Conservation (phyloP, 148 eudicot genomes). For the Rhododendron vialii region DNA sequence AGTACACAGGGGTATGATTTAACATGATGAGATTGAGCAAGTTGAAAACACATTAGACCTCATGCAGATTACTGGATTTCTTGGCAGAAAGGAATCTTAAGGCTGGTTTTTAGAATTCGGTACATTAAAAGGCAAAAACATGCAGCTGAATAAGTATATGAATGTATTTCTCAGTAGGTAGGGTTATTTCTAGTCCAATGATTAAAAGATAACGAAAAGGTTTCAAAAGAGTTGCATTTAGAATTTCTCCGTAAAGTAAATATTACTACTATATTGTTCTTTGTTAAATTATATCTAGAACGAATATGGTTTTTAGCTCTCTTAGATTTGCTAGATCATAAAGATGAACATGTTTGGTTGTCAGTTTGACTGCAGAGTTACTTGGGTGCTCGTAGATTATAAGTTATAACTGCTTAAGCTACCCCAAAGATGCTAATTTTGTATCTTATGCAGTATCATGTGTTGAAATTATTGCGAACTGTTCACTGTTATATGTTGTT, state of each 20-base stretch:
- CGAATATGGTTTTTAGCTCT: neutral
- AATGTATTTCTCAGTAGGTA: neutral
- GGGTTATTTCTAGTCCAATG: neutral
- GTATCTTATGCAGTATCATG: neutral
- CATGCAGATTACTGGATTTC: neutral
- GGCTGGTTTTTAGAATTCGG: neutral
- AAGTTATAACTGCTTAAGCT: neutral
- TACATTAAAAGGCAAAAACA: neutral
- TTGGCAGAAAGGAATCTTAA: neutral
- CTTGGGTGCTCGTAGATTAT: neutral
- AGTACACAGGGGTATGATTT: neutral
- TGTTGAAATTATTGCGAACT: neutral
- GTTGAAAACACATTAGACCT: neutral
- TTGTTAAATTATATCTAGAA: neutral
- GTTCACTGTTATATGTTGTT: neutral
- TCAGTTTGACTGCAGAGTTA: neutral
- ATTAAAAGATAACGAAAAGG: neutral
- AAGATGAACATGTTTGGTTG: neutral
- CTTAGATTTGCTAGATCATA: neutral
- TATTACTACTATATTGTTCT: neutral
- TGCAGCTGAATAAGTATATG: neutral
- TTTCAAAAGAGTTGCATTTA: neutral
- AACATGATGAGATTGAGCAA: neutral
- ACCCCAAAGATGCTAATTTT: neutral
- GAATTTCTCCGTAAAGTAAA: neutral